phyloP scores from a whole-genome alignment of 1,284 basidiomycete species.

The Chondrostereum purpureum region DNA sequence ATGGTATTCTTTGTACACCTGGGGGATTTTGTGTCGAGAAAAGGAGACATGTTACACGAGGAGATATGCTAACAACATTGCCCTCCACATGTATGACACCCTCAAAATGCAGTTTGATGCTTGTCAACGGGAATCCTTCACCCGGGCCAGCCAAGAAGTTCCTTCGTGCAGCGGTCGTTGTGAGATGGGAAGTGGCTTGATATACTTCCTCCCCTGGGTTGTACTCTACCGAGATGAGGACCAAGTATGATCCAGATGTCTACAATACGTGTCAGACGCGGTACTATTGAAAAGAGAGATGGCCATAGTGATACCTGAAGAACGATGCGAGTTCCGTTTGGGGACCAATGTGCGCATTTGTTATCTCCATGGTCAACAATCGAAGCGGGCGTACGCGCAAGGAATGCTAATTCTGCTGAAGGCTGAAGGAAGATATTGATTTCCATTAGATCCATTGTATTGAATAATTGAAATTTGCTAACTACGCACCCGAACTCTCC shows the following conservation, averaged over 20 bases:
- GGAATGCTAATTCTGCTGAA: constrained; percentile 66
- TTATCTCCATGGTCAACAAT: constrained; percentile 78
- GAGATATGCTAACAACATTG: constrained; percentile 68
- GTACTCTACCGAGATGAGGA: constrained; percentile 67
- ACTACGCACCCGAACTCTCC: constrained; percentile 80
- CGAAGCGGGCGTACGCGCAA: constrained; percentile 73
- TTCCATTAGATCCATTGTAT: constrained; percentile 7
- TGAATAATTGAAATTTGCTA: too few species aligned
- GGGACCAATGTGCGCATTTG: constrained; percentile 67
- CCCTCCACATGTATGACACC: constrained; percentile 81
- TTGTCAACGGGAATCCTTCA: constrained; percentile 62
- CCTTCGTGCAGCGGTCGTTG: constrained; percentile 43
- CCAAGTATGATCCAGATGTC: constrained; percentile 76
- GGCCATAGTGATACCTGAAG: constrained; percentile 69
- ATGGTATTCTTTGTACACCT: constrained; percentile 72
- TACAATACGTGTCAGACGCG: constrained; percentile 20
- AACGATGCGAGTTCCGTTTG: constrained; percentile 71
- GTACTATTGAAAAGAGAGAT: constrained; percentile 2
- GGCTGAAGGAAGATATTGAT: constrained; percentile 48
- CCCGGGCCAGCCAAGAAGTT: constrained; percentile 76
- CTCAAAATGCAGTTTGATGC: constrained; percentile 65
- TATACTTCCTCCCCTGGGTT: constrained; percentile 52
- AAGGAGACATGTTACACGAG: constrained; percentile 57
- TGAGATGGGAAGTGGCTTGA: constrained; percentile 41
- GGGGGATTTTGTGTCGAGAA: constrained; percentile 70